Percentiles rank a stretch among this genome's conserved stretches.
phyloP scores from a whole-genome alignment of 352 stramenopile species.

The Globisporangium spiculum region DNA sequence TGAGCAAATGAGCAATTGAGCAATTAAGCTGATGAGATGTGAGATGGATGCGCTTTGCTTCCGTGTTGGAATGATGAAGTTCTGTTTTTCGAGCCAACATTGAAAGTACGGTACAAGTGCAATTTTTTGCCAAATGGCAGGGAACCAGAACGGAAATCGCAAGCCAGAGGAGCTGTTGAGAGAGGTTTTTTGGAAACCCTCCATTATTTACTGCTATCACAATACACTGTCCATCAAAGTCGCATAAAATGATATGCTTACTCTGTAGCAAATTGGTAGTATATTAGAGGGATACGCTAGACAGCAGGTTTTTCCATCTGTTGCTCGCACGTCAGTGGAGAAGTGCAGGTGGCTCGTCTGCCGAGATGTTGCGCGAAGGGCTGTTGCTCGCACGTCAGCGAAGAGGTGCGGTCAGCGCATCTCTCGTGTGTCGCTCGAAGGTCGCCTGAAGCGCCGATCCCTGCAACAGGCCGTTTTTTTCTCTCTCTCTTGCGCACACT shows the following conservation, averaged over 20 bases:
- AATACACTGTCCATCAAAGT: background rate
- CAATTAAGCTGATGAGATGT: background rate
- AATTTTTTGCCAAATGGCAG: conserved; percentile 3
- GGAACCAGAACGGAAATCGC: conserved; percentile 2
- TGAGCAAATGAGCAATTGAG: background rate
- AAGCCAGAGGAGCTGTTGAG: background rate
- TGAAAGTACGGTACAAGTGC: background rate
- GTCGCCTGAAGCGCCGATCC: conserved; percentile 16
- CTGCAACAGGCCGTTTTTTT: conserved; percentile 17
- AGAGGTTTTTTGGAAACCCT: background rate
- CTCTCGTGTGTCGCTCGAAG: conserved; percentile 15
- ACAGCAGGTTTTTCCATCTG: background rate
- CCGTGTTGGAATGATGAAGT: background rate
- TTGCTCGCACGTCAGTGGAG: background rate
- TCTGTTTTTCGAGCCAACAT: background rate
- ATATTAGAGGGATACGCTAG: background rate
- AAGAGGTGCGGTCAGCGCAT: background rate
- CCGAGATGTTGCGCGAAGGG: conserved; percentile 20
- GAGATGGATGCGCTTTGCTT: background rate
- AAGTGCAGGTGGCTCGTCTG: background rate
- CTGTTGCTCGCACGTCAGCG: background rate
- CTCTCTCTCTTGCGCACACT: background rate
- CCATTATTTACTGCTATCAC: background rate
- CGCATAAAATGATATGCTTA: background rate
- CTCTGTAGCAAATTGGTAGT: background rate